Evolutionary conservation across 441 rosid genomes (phyloP).

Genomic region (Geranium incanum): DNA sequence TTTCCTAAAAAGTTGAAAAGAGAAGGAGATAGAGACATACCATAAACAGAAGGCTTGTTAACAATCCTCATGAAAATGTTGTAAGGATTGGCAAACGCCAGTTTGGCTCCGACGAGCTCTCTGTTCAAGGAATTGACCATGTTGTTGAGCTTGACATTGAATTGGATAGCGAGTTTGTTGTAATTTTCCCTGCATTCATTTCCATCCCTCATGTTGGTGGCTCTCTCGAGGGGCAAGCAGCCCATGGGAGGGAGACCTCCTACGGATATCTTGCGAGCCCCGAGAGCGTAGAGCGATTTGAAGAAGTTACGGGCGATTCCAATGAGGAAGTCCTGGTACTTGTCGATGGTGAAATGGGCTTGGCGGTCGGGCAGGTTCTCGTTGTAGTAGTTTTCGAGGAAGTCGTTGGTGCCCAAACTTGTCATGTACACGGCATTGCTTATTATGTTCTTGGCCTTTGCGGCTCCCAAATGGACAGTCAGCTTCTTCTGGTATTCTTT

Average conservation of each 20-base stretch:
- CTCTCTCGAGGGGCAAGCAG: conserved; percentile 60
- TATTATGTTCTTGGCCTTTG: background rate
- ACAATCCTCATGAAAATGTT: conserved; percentile 33
- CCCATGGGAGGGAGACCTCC: conserved; percentile 73
- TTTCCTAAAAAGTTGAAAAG: background rate
- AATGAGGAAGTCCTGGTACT: conserved; percentile 39
- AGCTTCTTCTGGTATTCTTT: background rate
- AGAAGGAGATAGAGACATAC: conserved; percentile 18
- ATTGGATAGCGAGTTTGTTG: conserved; percentile 43
- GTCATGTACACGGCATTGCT: background rate
- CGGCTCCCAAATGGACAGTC: background rate
- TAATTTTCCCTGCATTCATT: conserved; percentile 34
- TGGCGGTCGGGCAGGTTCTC: conserved; percentile 32
- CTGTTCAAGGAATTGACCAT: conserved; percentile 28
- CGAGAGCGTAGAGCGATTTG: conserved; percentile 37
- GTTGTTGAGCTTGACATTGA: conserved; percentile 37
- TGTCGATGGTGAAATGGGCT: conserved; percentile 31
- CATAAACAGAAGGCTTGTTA: conserved; percentile 33
- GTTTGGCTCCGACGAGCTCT: conserved; percentile 36
- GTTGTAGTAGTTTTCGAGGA: background rate
- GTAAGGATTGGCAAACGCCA: conserved; percentile 51
- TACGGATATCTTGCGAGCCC: conserved; percentile 51
- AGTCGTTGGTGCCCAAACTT: background rate
- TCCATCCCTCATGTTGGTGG: conserved; percentile 36
- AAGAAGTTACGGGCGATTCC: conserved; percentile 41